Percentiles rank a stretch among this genome's conserved stretches.
Conservation (phyloP, 139 green algal species). For the Zygnema cylindricum region DNA sequence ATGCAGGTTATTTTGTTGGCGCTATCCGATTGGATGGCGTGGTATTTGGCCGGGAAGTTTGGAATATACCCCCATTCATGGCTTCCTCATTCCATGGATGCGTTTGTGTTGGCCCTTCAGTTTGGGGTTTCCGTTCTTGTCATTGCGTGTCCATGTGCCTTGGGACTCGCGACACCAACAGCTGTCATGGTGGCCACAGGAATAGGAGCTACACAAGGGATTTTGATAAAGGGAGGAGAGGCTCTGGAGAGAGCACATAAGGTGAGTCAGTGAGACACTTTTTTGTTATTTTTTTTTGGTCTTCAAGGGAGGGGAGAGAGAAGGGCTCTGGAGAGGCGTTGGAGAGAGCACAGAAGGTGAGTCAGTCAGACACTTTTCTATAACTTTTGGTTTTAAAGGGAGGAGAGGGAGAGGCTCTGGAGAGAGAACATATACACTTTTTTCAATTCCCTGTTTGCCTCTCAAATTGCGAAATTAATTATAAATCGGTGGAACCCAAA, state of each 20-base stretch:
- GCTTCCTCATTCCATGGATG: constrained; percentile 76
- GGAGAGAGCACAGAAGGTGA: constrained; percentile 72
- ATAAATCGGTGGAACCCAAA: too few relatives aligned
- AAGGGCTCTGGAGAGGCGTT: constrained; percentile 79
- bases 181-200: constrained; percentile 96
- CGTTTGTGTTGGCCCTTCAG: constrained; percentile 90
- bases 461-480: too few relatives aligned
- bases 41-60: constrained; percentile 73
- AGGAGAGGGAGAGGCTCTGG: too few relatives aligned
- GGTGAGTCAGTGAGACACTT: constrained; percentile 38
- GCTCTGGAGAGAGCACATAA: constrained; percentile 74
- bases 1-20: constrained; percentile 83
- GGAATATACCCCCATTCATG: constrained; percentile 69
- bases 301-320: too few relatives aligned
- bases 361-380: neutral
- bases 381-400: too few relatives aligned
- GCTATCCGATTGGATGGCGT: constrained; percentile 77
- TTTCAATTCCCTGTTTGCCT: too few relatives aligned
- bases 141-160: constrained; percentile 95
- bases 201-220: constrained; percentile 83
- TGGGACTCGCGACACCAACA: constrained; percentile 93
- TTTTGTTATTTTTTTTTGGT: too few relatives aligned
- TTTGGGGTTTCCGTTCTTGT: constrained; percentile 96
- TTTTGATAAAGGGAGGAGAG: constrained; percentile 94
- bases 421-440: too few relatives aligned